These are phyloP conservation scores for Umbelopsis sp. DNA, from an alignment of 371 early-diverging fungal genomes.

Conservation along the genomic window DNA sequence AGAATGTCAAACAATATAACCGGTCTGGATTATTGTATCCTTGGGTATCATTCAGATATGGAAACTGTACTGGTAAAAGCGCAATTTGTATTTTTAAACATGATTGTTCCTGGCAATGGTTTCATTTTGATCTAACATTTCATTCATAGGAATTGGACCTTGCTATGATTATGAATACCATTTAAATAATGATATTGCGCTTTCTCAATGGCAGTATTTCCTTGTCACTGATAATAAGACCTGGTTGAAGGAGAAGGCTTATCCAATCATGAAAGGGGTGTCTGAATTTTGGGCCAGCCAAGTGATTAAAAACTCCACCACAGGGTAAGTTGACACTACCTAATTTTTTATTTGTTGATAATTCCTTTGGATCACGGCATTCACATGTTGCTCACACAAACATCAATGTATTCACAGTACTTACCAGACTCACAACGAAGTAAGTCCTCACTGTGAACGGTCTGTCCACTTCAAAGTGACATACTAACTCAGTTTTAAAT, in stretches of 20 bases:
- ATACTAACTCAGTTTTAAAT: background rate
- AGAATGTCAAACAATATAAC: constrained; percentile 30
- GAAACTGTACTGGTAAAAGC: constrained; percentile 31
- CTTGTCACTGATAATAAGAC: constrained; percentile 27
- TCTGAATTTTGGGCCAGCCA: constrained; percentile 36
- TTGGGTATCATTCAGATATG: constrained; percentile 32
- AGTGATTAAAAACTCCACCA: constrained; percentile 24
- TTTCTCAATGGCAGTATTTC: constrained; percentile 35
- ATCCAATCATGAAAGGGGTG: constrained; percentile 32
- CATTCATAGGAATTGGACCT: constrained; percentile 30
- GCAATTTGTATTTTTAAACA: background rate
- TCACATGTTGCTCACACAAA: background rate
- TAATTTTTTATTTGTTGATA: too few relatives aligned
- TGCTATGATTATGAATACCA: constrained; percentile 38
- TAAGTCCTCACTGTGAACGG: background rate
- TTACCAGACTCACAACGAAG: constrained; percentile 28
- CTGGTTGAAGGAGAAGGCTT: constrained; percentile 32
- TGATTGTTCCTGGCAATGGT: background rate
- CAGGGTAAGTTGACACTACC: constrained; percentile 23
- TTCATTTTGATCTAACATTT: background rate
- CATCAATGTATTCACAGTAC: background rate
- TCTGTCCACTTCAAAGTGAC: background rate
- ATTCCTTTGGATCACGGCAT: background rate
- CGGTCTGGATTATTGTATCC: constrained; percentile 29
- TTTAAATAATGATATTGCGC: constrained; percentile 35